Percentiles rank a stretch among this genome's conserved stretches.
Evolutionary conservation across 2,329 filamentous ascomycete species (phyloP).

Genomic region (Phialophora tarda): DNA sequence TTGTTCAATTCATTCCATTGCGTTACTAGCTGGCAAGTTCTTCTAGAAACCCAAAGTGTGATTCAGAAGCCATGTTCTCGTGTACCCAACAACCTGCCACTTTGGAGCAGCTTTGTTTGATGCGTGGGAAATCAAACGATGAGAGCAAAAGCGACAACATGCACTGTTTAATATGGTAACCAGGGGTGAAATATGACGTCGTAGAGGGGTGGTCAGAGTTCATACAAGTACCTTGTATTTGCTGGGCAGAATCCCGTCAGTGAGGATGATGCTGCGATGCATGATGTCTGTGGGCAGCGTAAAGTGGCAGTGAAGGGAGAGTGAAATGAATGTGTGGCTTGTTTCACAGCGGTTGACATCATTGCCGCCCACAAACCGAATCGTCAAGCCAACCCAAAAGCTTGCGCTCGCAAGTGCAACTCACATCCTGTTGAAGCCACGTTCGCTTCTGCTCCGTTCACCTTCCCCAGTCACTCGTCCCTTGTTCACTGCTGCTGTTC

Average conservation of each 20-base stretch:
- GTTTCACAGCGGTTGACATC: conserved; percentile 6
- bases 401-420: conserved; percentile 3
- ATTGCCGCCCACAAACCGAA: conserved; percentile 9
- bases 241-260: neutral
- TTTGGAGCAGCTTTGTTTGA: neutral
- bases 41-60: neutral
- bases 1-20: conserved; percentile 19
- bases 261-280: neutral
- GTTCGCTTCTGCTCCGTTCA: conserved; percentile 7
- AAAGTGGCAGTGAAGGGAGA: neutral
- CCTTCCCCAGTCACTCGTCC: conserved; percentile 1
- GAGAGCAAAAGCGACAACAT: neutral
- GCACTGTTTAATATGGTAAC: neutral
- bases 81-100: neutral
- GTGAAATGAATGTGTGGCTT: conserved; percentile 1
- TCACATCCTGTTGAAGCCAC: conserved; percentile 3
- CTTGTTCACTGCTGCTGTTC: neutral
- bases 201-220: neutral
- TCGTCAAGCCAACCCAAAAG: conserved; percentile 3
- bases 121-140: neutral
- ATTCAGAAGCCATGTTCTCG: neutral
- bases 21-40: conserved; percentile 9
- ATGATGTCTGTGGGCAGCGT: neutral
- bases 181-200: neutral
- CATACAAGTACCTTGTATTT: neutral